Evolutionary conservation across 768 basidiomycete genomes (phyloP).

Genomic region (Phaeotremella skinneri): DNA sequence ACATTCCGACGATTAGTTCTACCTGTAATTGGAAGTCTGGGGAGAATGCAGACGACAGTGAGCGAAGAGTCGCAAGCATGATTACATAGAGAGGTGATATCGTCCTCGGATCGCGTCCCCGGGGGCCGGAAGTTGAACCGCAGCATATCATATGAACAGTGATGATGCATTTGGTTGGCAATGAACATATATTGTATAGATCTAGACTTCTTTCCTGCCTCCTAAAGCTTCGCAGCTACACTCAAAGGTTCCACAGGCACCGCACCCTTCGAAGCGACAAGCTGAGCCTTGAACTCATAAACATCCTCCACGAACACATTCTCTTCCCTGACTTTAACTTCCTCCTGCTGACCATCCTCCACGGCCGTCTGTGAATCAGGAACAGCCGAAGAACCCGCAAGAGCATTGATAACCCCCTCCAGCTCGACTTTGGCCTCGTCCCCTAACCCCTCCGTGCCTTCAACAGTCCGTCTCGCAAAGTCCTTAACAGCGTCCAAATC

Average conservation of each 20-base stretch:
- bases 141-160: not conserved
- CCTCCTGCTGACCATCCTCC: constrained; percentile 54
- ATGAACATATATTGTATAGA: not conserved
- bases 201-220: not conserved
- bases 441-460: constrained; percentile 40
- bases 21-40: constrained; percentile 5
- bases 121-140: no score
- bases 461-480: constrained; percentile 61
- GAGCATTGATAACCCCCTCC: constrained; percentile 59
- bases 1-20: constrained; percentile 12
- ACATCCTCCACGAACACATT: constrained; percentile 67
- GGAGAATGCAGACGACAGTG: no score
- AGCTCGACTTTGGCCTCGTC: constrained; percentile 57
- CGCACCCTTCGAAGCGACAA: constrained; percentile 62
- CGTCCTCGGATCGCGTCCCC: no score
- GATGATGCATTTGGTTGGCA: not conserved
- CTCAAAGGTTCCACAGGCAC: constrained; percentile 58
- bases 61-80: no score
- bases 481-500: constrained; percentile 61
- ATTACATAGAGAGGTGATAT: no score
- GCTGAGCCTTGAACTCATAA: constrained; percentile 63
- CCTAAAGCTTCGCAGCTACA: constrained; percentile 32
- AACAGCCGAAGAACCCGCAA: constrained; percentile 50
- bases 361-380: constrained; percentile 61
- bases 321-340: constrained; percentile 55